Evolutionary conservation across 2,329 filamentous ascomycete species (phyloP).

Genomic region (Colletotrichum sp.): DNA sequence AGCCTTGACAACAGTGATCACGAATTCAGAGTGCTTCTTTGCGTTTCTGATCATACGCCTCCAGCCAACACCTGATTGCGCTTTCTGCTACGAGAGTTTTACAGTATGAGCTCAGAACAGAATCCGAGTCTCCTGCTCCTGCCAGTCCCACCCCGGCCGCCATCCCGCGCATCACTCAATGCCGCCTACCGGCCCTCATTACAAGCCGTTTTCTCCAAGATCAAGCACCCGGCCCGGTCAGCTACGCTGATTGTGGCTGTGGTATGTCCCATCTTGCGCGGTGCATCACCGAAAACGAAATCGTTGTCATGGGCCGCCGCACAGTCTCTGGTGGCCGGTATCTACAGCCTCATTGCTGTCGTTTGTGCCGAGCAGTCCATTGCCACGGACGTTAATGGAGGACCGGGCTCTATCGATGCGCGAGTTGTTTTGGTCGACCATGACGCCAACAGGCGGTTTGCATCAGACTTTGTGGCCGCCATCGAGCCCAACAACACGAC

Average conservation of each 20-base stretch:
- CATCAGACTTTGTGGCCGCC: conserved; percentile 35
- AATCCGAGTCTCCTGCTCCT: conserved; percentile 65
- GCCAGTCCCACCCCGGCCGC: conserved; percentile 64
- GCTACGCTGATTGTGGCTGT: conserved; percentile 60
- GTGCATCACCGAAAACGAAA: conserved; percentile 51
- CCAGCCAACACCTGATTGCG: background rate
- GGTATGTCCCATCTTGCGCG: conserved; percentile 64
- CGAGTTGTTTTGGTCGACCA: conserved; percentile 77
- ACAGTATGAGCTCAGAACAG: conserved; percentile 1
- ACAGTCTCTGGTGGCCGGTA: conserved; percentile 74
- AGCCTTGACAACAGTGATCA: background rate
- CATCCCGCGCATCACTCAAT: conserved; percentile 54
- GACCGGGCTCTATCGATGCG: conserved; percentile 74
- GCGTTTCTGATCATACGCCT: background rate
- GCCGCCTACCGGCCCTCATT: conserved; percentile 67
- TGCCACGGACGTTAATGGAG: conserved; percentile 61
- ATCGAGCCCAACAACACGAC: conserved; percentile 50
- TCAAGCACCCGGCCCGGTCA: conserved; percentile 43
- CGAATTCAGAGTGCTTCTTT: background rate
- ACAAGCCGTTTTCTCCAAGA: conserved; percentile 54
- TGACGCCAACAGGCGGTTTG: conserved; percentile 37
- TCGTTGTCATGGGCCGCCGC: conserved; percentile 68
- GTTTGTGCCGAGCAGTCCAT: conserved; percentile 68
- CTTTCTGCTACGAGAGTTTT: background rate
- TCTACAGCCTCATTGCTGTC: conserved; percentile 80